phyloP scores from a whole-genome alignment of 768 basidiomycete genomes.

The Paxillus ammoniavirescens region DNA sequence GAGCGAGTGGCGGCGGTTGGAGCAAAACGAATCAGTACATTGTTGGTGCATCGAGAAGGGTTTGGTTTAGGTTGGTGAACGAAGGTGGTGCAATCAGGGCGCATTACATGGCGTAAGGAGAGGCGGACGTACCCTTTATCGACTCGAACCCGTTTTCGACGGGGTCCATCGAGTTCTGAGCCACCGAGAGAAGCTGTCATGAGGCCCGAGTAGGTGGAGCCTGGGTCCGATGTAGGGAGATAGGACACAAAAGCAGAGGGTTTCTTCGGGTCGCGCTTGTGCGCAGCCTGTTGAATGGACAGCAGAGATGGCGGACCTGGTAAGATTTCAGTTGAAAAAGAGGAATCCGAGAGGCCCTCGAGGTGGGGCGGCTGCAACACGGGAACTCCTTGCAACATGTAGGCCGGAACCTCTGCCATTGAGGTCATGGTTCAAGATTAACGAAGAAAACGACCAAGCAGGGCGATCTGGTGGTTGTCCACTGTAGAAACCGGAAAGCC shows the following conservation, averaged over 20 bases:
- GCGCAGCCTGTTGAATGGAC: slow-evolving; percentile 65
- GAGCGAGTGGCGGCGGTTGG: slow-evolving; percentile 11
- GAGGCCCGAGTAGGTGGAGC: slow-evolving; percentile 82
- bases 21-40: slow-evolving; percentile 10
- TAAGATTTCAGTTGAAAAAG: slow-evolving; percentile 85
- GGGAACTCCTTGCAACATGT: slow-evolving; percentile 69
- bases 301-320: slow-evolving; percentile 81
- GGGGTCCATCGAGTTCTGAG: slow-evolving; percentile 57
- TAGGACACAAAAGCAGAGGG: slow-evolving; percentile 69
- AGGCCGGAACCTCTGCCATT: slow-evolving; percentile 66
- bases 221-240: slow-evolving; percentile 81
- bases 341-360: slow-evolving; percentile 66
- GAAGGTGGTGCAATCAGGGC: slow-evolving; percentile 23
- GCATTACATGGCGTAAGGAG: slow-evolving; percentile 20
- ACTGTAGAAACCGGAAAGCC: slow-evolving; percentile 18
- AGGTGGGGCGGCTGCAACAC: slow-evolving; percentile 77
- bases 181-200: slow-evolving; percentile 63
- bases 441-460: slow-evolving; percentile 24
- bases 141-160: slow-evolving; percentile 69
- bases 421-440: slow-evolving; percentile 56
- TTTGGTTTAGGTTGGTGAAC: slow-evolving; percentile 21
- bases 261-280: slow-evolving; percentile 82
- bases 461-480: slow-evolving; percentile 11
- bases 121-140: slow-evolving; percentile 65
- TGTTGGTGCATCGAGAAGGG: slow-evolving; percentile 25